Conservation (phyloP, 805 yeast genomes). For the Ogataea philodendri region DNA sequence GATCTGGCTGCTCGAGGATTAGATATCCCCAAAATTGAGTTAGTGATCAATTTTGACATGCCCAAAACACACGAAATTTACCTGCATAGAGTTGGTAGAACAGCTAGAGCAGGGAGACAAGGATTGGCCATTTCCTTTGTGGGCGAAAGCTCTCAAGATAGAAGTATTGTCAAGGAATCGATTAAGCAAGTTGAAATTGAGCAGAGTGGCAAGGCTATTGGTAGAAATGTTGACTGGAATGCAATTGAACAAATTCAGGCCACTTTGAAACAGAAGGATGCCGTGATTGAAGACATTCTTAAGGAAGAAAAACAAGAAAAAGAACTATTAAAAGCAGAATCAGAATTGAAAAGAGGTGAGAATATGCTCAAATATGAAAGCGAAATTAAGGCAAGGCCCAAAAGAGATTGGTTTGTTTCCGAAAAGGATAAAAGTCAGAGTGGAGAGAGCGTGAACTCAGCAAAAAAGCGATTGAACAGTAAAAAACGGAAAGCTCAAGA, state of each 20-base stretch:
- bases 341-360: slow-evolving; percentile 83
- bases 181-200: slow-evolving; percentile 61
- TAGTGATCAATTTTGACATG: slow-evolving; percentile 93
- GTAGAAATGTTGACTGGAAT: slow-evolving; percentile 88
- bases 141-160: slow-evolving; percentile 85
- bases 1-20: slow-evolving; percentile 99
- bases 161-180: slow-evolving; percentile 88
- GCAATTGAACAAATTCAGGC: slow-evolving; percentile 69
- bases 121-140: slow-evolving; percentile 93
- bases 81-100: slow-evolving; percentile 97
- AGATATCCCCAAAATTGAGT: slow-evolving; percentile 96
- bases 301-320: slow-evolving; percentile 88
- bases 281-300: slow-evolving; percentile 68
- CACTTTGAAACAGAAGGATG: slow-evolving; percentile 57
- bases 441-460: slow-evolving; percentile 28
- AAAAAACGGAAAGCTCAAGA: slow-evolving; percentile 70
- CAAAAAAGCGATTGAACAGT: slow-evolving; percentile 47
- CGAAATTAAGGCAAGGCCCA: slow-evolving; percentile 88
- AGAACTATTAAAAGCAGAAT: slow-evolving; percentile 83
- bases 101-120: slow-evolving; percentile 98
- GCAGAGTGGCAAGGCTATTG: slow-evolving; percentile 62
- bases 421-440: slow-evolving; percentile 54
- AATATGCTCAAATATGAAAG: slow-evolving; percentile 75
- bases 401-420: slow-evolving; percentile 92
- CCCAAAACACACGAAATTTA: slow-evolving; percentile 90